A percentile compares a stretch with the other conserved stretches of the same genome.
phyloP scores from a whole-genome alignment of 2,329 filamentous ascomycete species.

The Beauveria varroae region DNA sequence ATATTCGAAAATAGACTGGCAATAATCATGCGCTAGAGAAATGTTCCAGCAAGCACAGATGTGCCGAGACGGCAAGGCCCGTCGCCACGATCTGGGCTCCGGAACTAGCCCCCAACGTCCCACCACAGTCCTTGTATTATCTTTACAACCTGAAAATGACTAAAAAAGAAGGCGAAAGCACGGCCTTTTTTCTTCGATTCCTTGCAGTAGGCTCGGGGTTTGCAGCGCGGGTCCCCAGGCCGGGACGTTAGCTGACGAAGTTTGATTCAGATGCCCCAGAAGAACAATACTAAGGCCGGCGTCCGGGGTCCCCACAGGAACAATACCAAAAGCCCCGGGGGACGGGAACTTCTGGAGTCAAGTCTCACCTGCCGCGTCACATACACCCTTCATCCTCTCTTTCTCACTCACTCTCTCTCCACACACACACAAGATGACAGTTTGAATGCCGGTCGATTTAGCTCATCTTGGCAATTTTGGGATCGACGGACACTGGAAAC shows the following conservation, averaged over 20 bases:
- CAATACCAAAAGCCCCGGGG: conserved; percentile 14
- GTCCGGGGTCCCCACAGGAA: conserved; percentile 4
- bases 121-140: not conserved
- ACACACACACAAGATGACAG: too few species aligned
- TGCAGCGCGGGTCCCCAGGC: too few species aligned
- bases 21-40: not conserved
- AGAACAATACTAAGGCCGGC: conserved; percentile 5
- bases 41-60: too few species aligned
- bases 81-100: not conserved
- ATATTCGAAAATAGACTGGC: too few species aligned
- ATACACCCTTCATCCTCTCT: too few species aligned
- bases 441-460: too few species aligned
- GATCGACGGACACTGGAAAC: too few species aligned
- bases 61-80: not conserved
- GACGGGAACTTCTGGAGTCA: not conserved
- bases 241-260: too few species aligned
- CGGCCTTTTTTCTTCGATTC: not conserved
- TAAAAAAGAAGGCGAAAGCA: too few species aligned
- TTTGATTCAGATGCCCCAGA: not conserved
- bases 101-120: not conserved
- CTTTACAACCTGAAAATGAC: too few species aligned
- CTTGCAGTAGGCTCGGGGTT: too few species aligned
- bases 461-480: too few species aligned
- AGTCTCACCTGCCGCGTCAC: not conserved
- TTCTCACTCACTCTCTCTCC: not conserved